Conservation (phyloP, 768 basidiomycete genomes). For the Butyriboletus loyo region DNA sequence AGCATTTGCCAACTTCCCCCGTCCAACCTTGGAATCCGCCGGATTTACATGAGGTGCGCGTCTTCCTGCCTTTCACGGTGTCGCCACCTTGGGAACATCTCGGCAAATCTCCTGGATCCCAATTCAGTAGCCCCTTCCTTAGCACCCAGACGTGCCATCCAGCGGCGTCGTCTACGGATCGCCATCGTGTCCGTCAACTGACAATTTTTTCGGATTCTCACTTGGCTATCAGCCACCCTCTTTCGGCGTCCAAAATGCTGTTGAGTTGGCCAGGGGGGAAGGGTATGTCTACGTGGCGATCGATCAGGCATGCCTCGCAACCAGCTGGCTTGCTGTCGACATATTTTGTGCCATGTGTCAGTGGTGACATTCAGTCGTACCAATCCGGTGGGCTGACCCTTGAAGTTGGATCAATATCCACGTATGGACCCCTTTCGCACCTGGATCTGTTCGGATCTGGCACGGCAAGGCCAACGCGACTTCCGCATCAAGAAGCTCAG, state of each 20-base stretch:
- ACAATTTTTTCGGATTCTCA: slow-evolving; percentile 17
- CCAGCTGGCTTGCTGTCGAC: not conserved
- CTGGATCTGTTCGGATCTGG: slow-evolving; percentile 22
- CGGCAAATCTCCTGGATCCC: slow-evolving; percentile 19
- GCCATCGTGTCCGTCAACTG: not conserved
- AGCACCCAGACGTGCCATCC: not conserved
- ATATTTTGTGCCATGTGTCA: not conserved
- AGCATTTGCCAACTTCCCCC: slow-evolving; percentile 7
- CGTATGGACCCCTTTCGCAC: slow-evolving; percentile 10
- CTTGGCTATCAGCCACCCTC: slow-evolving; percentile 9
- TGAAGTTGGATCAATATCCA: slow-evolving; percentile 1
- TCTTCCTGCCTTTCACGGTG: slow-evolving; percentile 7
- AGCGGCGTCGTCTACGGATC: not conserved
- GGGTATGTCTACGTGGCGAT: not conserved
- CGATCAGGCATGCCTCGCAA: not conserved
- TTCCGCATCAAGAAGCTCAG: slow-evolving; percentile 28
- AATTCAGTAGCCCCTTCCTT: slow-evolving; percentile 1
- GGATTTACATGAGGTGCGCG: slow-evolving; percentile 21
- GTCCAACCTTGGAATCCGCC: slow-evolving; percentile 18
- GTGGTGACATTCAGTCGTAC: too few relatives aligned
- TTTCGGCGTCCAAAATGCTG: not conserved
- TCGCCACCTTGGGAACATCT: slow-evolving; percentile 25
- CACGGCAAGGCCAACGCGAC: slow-evolving; percentile 7
- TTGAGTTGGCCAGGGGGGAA: not conserved
- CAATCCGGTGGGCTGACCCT: too few relatives aligned